These are phyloP conservation scores for Chlorencoelia australis DNA, from an alignment of 2,329 filamentous ascomycete genomes.

Conservation along the genomic window DNA sequence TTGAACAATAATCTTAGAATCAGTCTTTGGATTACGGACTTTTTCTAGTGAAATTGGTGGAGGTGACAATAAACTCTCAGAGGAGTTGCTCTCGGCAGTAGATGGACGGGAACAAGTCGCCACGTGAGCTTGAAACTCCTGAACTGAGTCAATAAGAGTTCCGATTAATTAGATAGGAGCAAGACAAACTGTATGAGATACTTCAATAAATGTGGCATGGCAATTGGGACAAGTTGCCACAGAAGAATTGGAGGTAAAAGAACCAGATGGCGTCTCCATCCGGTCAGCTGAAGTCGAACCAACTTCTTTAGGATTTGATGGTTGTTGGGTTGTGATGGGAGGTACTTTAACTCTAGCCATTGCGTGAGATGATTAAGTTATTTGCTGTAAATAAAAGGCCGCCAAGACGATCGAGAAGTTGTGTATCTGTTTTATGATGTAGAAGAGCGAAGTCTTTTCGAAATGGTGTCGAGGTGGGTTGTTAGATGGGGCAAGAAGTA, in stretches of 20 bases:
- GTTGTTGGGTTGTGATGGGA: constrained; percentile 6
- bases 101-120: constrained; percentile 15
- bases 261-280: constrained; percentile 7
- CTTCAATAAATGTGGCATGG: constrained; percentile 3
- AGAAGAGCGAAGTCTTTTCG: not conserved
- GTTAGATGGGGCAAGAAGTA: too few relatives aligned
- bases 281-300: constrained; percentile 5
- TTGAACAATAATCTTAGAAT: constrained; percentile 2
- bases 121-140: constrained; percentile 25
- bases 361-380: too few relatives aligned
- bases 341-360: constrained; percentile 11
- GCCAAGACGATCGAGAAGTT: too few relatives aligned
- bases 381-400: too few relatives aligned
- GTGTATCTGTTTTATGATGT: too few relatives aligned
- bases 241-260: constrained; percentile 4
- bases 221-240: constrained; percentile 10
- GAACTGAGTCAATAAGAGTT: constrained; percentile 14
- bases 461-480: too few relatives aligned
- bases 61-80: constrained; percentile 16
- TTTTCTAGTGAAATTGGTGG: constrained; percentile 11
- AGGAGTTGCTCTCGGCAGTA: constrained; percentile 12
- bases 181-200: constrained; percentile 7
- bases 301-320: not conserved
- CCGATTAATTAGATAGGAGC: not conserved
- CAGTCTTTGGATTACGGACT: constrained; percentile 3